Evolutionary conservation across 345 rosid genomes (phyloP).

Genomic region (Erysimum cheiranthoides): DNA sequence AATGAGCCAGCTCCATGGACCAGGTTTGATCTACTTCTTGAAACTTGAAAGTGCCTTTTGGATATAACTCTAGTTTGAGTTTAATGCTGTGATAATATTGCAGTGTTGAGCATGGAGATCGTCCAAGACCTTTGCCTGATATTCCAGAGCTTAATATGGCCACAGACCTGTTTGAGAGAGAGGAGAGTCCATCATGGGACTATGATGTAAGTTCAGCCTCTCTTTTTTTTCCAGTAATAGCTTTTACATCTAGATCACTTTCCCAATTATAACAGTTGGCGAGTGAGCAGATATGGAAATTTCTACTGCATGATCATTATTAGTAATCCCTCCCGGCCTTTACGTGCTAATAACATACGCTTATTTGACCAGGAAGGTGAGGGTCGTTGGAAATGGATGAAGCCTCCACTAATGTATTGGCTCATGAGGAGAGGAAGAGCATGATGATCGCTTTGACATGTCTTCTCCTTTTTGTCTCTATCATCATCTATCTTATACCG

Average conservation of each 20-base stretch:
- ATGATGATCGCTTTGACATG: neutral
- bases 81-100: neutral
- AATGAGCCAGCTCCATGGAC: slow-evolving; percentile 34
- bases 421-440: too few relatives aligned
- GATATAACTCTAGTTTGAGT: neutral
- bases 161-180: slow-evolving; percentile 13
- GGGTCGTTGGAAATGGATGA: too few relatives aligned
- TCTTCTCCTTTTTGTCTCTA: slow-evolving; percentile 22
- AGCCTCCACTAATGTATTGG: too few relatives aligned
- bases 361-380: too few relatives aligned
- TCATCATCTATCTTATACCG: slow-evolving; percentile 24
- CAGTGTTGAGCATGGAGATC: slow-evolving; percentile 72
- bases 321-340: too few relatives aligned
- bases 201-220: too few relatives aligned
- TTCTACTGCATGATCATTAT: neutral
- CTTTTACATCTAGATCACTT: too few relatives aligned
- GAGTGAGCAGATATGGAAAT: too few relatives aligned
- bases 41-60: neutral
- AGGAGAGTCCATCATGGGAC: too few relatives aligned
- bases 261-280: too few relatives aligned
- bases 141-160: slow-evolving; percentile 54
- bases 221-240: too few relatives aligned
- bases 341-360: too few relatives aligned
- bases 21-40: slow-evolving; percentile 49
- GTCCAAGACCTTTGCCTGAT: slow-evolving; percentile 55